Conservation (phyloP, 139 green algal genomes). For the Tetradesmus obliquus region DNA sequence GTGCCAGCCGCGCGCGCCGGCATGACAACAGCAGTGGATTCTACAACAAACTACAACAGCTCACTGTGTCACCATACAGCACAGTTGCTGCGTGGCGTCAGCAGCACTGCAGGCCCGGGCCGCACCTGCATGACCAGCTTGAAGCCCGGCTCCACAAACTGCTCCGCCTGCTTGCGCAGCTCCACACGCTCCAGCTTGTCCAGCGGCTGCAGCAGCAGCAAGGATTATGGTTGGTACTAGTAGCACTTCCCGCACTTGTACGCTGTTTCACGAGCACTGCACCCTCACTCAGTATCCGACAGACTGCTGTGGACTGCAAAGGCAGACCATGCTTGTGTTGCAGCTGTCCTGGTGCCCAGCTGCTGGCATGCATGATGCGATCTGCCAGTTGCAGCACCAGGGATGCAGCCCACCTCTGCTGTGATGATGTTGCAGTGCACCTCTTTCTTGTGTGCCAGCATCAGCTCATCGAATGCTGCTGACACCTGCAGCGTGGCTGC, state of each 20-base stretch:
- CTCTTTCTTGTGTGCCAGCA: slow-evolving; percentile 74
- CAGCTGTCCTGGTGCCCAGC: neutral
- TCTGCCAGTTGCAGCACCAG: neutral
- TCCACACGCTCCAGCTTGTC: slow-evolving; percentile 65
- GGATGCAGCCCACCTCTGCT: slow-evolving; percentile 50
- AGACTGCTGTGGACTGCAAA: neutral
- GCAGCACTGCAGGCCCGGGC: too few relatives aligned
- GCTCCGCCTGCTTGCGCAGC: slow-evolving; percentile 61
- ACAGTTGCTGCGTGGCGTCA: too few relatives aligned
- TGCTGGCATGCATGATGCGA: neutral
- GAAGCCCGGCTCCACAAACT: slow-evolving; percentile 69
- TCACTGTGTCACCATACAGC: too few relatives aligned
- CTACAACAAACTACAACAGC: too few relatives aligned
- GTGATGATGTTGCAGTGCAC: slow-evolving; percentile 73
- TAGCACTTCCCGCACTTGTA: too few relatives aligned
- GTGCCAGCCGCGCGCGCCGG: too few relatives aligned
- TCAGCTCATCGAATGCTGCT: slow-evolving; percentile 63
- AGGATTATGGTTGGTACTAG: neutral
- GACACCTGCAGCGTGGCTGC: slow-evolving; percentile 55
- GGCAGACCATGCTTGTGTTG: neutral
- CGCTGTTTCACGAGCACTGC: too few relatives aligned
- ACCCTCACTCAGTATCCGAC: neutral
- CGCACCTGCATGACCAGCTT: slow-evolving; percentile 71
- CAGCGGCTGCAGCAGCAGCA: slow-evolving; percentile 58
- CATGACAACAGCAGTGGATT: too few relatives aligned